Percentiles rank a stretch among this genome's conserved stretches.
Evolutionary conservation across 2,329 filamentous ascomycete species (phyloP).

Genomic region (Aspergillus tanneri): DNA sequence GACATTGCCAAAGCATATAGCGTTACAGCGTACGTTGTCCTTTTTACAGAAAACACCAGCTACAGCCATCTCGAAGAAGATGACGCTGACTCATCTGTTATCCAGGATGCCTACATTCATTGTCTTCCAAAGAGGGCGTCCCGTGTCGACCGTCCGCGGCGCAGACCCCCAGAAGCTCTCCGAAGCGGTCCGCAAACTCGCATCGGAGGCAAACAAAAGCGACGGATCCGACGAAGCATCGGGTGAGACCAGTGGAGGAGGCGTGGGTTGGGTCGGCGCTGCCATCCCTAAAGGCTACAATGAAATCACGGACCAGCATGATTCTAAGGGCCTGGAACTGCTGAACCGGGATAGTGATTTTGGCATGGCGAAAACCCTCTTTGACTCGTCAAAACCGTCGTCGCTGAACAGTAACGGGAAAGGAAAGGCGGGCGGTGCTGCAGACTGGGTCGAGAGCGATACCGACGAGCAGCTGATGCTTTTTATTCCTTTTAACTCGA

Average conservation of each 20-base stretch:
- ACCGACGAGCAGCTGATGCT: constrained; percentile 96
- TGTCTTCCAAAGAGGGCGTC: constrained; percentile 71
- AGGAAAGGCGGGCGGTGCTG: constrained; percentile 53
- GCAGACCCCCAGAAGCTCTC: constrained; percentile 71
- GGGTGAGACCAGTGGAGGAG: constrained; percentile 44
- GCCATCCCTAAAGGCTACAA: constrained; percentile 74
- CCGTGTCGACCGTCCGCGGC: constrained; percentile 68
- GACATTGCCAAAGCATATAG: constrained; percentile 72
- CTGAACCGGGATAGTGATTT: constrained; percentile 80
- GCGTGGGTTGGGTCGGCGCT: constrained; percentile 66
- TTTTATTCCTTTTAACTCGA: constrained; percentile 84
- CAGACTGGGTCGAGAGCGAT: constrained; percentile 93
- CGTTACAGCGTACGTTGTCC: constrained; percentile 60
- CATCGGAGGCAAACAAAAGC: constrained; percentile 58
- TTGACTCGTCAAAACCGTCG: constrained; percentile 67
- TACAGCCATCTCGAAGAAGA: background rate
- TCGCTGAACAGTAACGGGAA: constrained; percentile 50
- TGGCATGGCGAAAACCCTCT: constrained; percentile 70
- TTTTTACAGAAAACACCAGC: background rate
- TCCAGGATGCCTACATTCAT: constrained; percentile 86
- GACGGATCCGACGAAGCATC: constrained; percentile 44
- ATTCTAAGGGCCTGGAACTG: constrained; percentile 76
- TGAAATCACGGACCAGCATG: constrained; percentile 80
- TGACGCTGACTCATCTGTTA: background rate
- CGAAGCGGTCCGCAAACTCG: constrained; percentile 68